A percentile compares a stretch with the other conserved stretches of the same genome.
Evolutionary conservation across 805 yeast species (phyloP).

Genomic region (Grigorovia jiainica): DNA sequence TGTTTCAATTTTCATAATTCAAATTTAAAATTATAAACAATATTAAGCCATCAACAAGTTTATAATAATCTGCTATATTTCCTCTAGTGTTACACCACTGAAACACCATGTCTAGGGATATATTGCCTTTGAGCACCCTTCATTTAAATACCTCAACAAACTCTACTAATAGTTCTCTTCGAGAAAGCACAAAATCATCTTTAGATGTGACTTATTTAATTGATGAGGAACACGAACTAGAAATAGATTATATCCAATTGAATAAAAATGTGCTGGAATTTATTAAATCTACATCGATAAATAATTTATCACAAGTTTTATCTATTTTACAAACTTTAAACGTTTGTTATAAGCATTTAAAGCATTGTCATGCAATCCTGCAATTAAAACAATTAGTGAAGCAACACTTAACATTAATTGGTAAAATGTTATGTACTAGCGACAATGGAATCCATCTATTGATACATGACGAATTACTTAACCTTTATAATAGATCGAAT

Average conservation of each 20-base stretch:
- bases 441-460: neutral
- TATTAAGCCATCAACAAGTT: no score
- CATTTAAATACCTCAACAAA: neutral
- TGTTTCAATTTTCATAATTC: no score
- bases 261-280: neutral
- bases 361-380: conserved; percentile 2
- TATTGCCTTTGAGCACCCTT: neutral
- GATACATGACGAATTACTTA: conserved; percentile 14
- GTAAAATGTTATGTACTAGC: conserved; percentile 6
- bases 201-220: neutral
- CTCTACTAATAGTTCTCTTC: neutral
- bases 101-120: neutral
- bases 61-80: no score
- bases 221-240: neutral
- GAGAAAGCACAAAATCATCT: neutral
- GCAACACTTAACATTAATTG: conserved; percentile 19
- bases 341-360: neutral
- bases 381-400: conserved; percentile 11
- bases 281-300: neutral
- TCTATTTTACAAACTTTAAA: neutral
- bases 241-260: neutral
- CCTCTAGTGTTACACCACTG: no score
- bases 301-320: neutral
- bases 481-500: conserved; percentile 19
- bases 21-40: no score